Conservation (phyloP, 306 rosid genomes). For the Prunus dulcis region DNA sequence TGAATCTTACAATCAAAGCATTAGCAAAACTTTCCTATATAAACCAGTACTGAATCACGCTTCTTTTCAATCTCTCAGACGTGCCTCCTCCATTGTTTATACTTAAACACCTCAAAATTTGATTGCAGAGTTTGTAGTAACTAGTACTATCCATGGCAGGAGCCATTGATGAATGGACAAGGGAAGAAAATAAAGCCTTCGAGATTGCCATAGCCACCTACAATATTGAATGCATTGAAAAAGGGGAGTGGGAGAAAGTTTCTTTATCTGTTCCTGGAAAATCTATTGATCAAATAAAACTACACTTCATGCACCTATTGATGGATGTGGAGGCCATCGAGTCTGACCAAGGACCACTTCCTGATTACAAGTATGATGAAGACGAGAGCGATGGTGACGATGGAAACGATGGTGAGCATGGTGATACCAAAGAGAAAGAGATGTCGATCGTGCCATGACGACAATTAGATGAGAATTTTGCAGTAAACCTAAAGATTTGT, state of each 20-base stretch:
- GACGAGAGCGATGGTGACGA: background rate
- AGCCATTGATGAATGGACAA: background rate
- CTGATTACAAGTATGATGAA: background rate
- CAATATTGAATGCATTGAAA: background rate
- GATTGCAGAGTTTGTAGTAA: background rate
- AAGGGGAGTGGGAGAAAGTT: background rate
- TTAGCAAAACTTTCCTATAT: background rate
- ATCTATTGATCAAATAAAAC: background rate
- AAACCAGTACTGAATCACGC: background rate
- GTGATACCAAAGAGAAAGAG: background rate
- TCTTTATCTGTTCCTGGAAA: background rate
- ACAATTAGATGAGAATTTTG: background rate
- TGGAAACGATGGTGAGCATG: background rate
- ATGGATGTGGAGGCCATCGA: background rate
- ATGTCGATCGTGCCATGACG: no score
- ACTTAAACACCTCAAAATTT: background rate
- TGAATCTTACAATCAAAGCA: no score
- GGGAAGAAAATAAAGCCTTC: slow-evolving; percentile 1
- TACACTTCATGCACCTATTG: background rate
- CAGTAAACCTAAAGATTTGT: no score
- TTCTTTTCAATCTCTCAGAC: background rate
- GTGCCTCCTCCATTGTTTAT: background rate
- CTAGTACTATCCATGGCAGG: background rate
- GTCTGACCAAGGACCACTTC: background rate
- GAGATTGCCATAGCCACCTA: background rate